Base-by-base conservation (phyloP, 805 yeast species). In the Saccharomycopsis sp. region DNA sequence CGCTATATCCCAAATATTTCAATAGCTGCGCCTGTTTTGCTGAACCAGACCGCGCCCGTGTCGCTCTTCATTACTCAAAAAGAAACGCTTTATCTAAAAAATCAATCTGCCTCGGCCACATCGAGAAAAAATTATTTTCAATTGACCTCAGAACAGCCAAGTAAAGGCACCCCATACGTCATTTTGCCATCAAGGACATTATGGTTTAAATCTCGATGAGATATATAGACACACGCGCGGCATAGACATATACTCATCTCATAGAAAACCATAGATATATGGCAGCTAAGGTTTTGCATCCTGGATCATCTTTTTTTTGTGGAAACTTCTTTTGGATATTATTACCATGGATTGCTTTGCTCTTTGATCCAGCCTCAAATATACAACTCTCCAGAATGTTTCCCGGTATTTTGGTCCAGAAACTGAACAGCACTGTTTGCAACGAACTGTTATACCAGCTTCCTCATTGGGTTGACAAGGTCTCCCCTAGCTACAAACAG, bases 401-500 rank as follows among this genome's bases (percentile, higher is more conserved):
- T 12, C 38, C 38, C 12, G 12, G 38, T 29, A 5, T 12, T 29
- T 29, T 44, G 12, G 3, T 44, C 22, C 49, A 17, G 49, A 19
- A 44, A 12, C 12, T 44, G 8, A 44, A 44, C 22, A 44, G 8
- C 12, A 49, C 52, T 19, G n/a, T n/a, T 3, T 19, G 52, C 24
- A 24, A 24, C 12, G 25, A 23, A 9, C 17, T 23, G 20, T 64
- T 63, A 25, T 56, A 63, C 17, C 47, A 53, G 8, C 29, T 61
- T 1, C 71, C 71, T 19, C 61, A 42, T 14, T 70, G 70, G 68
- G 66, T 66, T 0, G 70, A 68, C 49, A 14, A 47, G 1, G 17
- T 64, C 3, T 53, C 70, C 1, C 64, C 68, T 14, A 67, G 63
- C 3, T 67, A 70, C 62, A 72, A 72, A 60, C 41, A 55, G 1